A percentile compares a stretch with the other conserved stretches of the same genome.
Evolutionary conservation across 2,329 filamentous ascomycete species (phyloP).

Genomic region (Chaetomium sp.): DNA sequence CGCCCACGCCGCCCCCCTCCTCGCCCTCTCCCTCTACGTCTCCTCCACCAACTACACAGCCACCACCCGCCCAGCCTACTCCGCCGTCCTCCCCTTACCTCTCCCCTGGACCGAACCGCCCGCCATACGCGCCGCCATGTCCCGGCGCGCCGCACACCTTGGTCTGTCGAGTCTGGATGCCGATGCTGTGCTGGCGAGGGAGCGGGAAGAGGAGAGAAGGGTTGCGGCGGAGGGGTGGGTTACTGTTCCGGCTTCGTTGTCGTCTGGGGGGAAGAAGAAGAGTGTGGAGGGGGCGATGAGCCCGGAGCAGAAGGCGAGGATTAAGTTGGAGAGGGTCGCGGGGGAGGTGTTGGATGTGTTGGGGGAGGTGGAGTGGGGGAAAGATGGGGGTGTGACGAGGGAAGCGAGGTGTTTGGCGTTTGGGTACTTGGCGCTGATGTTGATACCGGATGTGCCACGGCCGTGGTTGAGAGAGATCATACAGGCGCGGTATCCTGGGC

Average conservation of each 20-base stretch:
- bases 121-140: constrained; percentile 62
- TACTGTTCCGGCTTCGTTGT: constrained; percentile 39
- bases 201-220: constrained; percentile 24
- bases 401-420: constrained; percentile 61
- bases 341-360: constrained; percentile 66
- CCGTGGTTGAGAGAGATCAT: constrained; percentile 29
- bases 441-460: constrained; percentile 34
- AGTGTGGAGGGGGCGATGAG: constrained; percentile 58
- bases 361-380: constrained; percentile 46
- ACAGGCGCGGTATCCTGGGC: constrained; percentile 16
- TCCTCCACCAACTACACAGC: constrained; percentile 81
- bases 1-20: constrained; percentile 65
- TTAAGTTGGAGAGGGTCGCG: constrained; percentile 68
- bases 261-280: constrained; percentile 36
- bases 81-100: constrained; percentile 73
- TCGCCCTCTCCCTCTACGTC: constrained; percentile 85
- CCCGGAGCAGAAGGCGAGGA: constrained; percentile 64
- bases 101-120: constrained; percentile 82
- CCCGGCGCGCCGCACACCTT: constrained; percentile 61
- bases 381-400: constrained; percentile 36
- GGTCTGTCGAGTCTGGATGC: constrained; percentile 63
- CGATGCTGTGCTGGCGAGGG: constrained; percentile 28
- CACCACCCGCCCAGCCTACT: constrained; percentile 74
- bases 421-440: constrained; percentile 72
- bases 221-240: constrained; percentile 28